Base-by-base conservation (phyloP, 2,329 filamentous ascomycete species). In the Elsinoe arachidis region DNA sequence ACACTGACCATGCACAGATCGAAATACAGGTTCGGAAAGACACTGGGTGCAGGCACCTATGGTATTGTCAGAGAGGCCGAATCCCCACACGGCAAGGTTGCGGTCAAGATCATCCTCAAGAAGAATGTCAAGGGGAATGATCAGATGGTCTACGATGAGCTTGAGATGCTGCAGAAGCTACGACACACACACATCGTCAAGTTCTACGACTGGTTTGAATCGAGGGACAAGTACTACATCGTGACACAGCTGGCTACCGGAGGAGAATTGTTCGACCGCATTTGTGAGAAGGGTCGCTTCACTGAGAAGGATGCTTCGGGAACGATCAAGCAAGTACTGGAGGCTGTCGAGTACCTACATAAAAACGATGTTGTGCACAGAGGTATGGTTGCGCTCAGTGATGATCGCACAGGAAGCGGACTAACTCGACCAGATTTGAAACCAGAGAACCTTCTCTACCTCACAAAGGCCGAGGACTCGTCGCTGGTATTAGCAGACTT, bases 151-250 rank as follows among this genome's bases (percentile, higher is more conserved):
- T 93, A 95, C 72, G 93, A 99, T 72, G 93, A 99, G 77, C 80
- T 99, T 66, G 82, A 90, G 64, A 90, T 99, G 84, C 81, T 99
- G 63, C 90, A 96, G 75, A 83, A 83, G 59, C 83, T 99, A 69
- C 82, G 90, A 69, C 93, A 99, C 72, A 88, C 90, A 55, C 90
- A 97, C 74, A 99, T 99, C 70, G 93, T 99, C 75, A 86, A 86
- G 65, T 99, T 99, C 70, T 87, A 93, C 65, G 93, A 99, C 73
- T 99, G 93, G 92, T 99, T 99, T 70, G 93, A 99, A 76, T 97
- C 92, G 58, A 88, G 90, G 76, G 93, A 99, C 78, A 99, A 99
- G 78, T 99, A 96, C 77, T 99, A 99, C 73, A 97, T 99, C 65
- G 91, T 99, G 66, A 99, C 93, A 33, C 87, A 99, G 73, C 80